Evolutionary conservation across 805 yeast genomes (phyloP).

Genomic region (Torulaspora microellipsoides): DNA sequence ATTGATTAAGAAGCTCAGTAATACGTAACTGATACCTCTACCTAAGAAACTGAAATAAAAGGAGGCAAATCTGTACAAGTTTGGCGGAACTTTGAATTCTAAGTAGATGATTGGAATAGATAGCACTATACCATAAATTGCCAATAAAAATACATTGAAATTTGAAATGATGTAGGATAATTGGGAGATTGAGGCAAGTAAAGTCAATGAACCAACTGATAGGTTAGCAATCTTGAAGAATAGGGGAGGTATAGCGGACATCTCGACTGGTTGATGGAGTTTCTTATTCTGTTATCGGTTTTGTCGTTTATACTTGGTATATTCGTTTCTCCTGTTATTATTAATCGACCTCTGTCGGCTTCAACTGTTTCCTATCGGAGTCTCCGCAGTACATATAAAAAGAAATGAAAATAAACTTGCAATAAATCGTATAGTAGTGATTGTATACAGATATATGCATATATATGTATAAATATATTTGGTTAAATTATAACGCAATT

Average conservation of each 20-base stretch:
- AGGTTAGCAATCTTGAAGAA: conserved; percentile 44
- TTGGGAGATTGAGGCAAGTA: conserved; percentile 31
- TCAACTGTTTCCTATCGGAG: too few relatives aligned
- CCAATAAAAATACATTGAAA: conserved; percentile 46
- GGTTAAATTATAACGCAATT: too few relatives aligned
- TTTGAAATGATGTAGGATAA: conserved; percentile 16
- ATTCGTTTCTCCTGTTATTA: too few relatives aligned
- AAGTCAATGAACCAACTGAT: conserved; percentile 50
- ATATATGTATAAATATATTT: too few relatives aligned
- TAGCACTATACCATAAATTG: conserved; percentile 51
- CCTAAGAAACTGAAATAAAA: conserved; percentile 62
- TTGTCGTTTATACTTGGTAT: too few relatives aligned
- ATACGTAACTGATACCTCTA: conserved; percentile 40
- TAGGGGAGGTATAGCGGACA: conserved; percentile 14
- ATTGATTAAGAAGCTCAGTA: conserved; percentile 48
- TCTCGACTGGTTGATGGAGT: background rate
- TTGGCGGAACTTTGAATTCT: conserved; percentile 46
- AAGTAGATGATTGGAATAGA: conserved; percentile 49
- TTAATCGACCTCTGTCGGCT: too few relatives aligned
- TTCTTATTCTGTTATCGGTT: too few relatives aligned
- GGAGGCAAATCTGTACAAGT: conserved; percentile 61
- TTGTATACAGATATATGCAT: too few relatives aligned
- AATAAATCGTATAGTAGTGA: too few relatives aligned
- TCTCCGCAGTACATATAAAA: too few relatives aligned
- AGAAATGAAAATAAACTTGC: too few relatives aligned